Percentiles rank a stretch among this genome's conserved stretches.
phyloP scores from a whole-genome alignment of 192 early-diverging fungal species.

The Backusella psychrophila region DNA sequence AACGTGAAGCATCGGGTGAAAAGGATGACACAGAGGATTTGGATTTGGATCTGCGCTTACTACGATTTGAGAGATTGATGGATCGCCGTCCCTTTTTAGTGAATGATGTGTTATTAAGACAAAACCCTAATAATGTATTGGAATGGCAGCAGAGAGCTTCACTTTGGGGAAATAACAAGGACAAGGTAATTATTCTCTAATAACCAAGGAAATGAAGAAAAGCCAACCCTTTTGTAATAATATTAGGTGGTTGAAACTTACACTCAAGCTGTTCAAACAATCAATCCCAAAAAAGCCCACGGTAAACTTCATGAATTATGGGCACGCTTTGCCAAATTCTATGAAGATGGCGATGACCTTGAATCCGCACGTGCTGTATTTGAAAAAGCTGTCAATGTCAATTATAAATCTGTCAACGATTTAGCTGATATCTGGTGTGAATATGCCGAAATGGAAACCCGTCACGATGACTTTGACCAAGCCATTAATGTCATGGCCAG shows the following conservation, averaged over 20 bases:
- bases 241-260: conserved; percentile 69
- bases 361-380: conserved; percentile 74
- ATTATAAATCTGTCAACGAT: conserved; percentile 77
- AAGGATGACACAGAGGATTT: conserved; percentile 56
- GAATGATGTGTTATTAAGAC: conserved; percentile 88
- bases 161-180: conserved; percentile 58
- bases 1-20: conserved; percentile 39
- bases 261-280: conserved; percentile 64
- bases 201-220: neutral
- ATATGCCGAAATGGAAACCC: conserved; percentile 88
- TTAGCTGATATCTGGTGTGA: conserved; percentile 87
- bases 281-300: conserved; percentile 73
- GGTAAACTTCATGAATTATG: conserved; percentile 82
- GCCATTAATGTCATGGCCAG: conserved; percentile 83
- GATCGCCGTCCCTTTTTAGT: conserved; percentile 89
- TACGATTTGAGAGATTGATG: conserved; percentile 89
- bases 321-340: conserved; percentile 83
- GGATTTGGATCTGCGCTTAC: conserved; percentile 79
- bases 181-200: conserved; percentile 34
- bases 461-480: conserved; percentile 59
- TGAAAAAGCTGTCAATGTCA: conserved; percentile 81
- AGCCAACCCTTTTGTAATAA: neutral
- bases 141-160: conserved; percentile 90
- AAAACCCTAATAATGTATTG: conserved; percentile 86
- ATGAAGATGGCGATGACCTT: conserved; percentile 59